A percentile compares a stretch with the other conserved stretches of the same genome.
phyloP scores from a whole-genome alignment of 164 flowering plant species.

The Nelumbo lutea region DNA sequence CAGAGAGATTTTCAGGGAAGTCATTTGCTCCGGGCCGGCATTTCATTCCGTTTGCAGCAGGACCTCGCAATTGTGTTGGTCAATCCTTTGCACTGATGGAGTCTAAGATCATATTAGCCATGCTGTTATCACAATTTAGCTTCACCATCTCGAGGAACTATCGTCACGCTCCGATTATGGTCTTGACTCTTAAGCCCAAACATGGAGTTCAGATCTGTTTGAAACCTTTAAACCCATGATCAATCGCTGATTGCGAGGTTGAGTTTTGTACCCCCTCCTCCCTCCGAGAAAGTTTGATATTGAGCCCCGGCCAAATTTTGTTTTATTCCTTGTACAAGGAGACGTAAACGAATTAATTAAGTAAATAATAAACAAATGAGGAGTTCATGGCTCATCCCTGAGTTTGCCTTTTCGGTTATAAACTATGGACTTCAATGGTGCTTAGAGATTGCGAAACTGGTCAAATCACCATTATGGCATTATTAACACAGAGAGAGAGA shows the following conservation, averaged over 20 bases:
- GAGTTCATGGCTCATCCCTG: neutral
- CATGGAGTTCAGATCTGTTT: slow-evolving; percentile 75
- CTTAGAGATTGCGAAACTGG: no score
- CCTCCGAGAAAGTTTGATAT: slow-evolving; percentile 8
- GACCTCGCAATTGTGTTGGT: slow-evolving; percentile 87
- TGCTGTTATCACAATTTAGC: slow-evolving; percentile 57
- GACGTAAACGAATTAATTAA: neutral
- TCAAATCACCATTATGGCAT: no score
- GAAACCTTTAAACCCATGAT: slow-evolving; percentile 41
- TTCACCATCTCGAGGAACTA: slow-evolving; percentile 70
- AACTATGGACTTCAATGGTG: slow-evolving; percentile 1
- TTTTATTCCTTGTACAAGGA: neutral
- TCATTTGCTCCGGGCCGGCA: slow-evolving; percentile 41
- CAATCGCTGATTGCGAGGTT: neutral
- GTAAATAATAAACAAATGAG: neutral
- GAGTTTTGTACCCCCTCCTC: neutral
- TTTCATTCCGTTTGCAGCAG: slow-evolving; percentile 83
- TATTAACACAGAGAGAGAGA: no score
- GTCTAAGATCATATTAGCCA: slow-evolving; percentile 75
- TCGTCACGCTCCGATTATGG: slow-evolving; percentile 78
- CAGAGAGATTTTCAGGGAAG: slow-evolving; percentile 59
- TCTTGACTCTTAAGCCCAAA: slow-evolving; percentile 82
- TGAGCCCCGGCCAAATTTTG: slow-evolving; percentile 3
- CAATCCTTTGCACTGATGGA: slow-evolving; percentile 90
- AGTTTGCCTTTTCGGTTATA: neutral